Base-by-base conservation (phyloP, 2,329 filamentous ascomycete species). In the Colletotrichum caudatum region DNA sequence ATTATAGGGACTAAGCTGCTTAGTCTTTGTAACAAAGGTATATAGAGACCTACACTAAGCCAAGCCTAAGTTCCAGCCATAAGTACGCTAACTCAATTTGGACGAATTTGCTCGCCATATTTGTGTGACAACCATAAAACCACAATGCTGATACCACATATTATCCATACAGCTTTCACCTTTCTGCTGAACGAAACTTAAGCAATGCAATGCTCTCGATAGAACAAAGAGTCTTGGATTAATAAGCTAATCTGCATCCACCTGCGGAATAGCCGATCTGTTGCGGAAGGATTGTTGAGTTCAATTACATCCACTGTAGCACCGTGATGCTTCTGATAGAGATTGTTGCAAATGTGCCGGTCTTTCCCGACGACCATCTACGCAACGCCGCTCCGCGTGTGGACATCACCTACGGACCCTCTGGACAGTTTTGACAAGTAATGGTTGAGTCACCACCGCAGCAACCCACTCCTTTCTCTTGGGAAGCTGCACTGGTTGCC, bases 381-480 rank as follows among this genome's bases (percentile, higher is more conserved):
- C 2, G 16, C 2, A 33, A 8, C 3, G 1, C 7, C 29, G 11
- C 5, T 5, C 26, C 2, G 12, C 11, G 33, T 33, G 5, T 6
- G 3, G 18, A 9, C 1, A 20, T 33, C 14, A 53, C 6, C 9
- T 33, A 9, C 11, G 51, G 16, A 5, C 58, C 39, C 66, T 41
- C 8, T 44, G 62, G 35, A 60, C 9, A n/a, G 14, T 48, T 46
- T 54, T 59, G 23, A 69, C 29, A 8, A 54, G 39, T 7, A 66
- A 54, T 2, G 61, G 33, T 12, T 39, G 53, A 7, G 44, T 66
- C 26, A 48, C 61, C 6, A 74, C 74, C 11, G 76, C 74, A 5
- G 74, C 74, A 6, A 77, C 76, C 76, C 75, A 77, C 51, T 77
- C 74, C 20, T 61, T 46, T 35, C 76, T 63, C 26, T 48, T 61